Percentiles rank a stretch among this genome's conserved stretches.
Conservation (phyloP, 1,139 yeast species). For the Barnettozyma hawaiiensis region DNA sequence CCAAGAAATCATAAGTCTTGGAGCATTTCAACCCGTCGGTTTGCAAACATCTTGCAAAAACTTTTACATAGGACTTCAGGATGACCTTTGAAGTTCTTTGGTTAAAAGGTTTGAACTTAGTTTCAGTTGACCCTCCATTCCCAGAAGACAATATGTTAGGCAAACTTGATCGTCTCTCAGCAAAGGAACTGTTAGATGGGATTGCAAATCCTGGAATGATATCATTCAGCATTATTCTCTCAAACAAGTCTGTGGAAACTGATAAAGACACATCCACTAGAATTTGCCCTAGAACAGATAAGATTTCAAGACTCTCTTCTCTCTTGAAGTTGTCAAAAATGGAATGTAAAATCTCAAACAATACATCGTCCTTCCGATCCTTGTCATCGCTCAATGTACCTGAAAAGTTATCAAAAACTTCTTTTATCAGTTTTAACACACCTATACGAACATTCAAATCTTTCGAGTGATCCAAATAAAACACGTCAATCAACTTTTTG, state of each 20-base stretch:
- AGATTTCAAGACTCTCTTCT: conserved; percentile 31
- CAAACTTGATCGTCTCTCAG: conserved; percentile 24
- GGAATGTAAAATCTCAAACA: conserved; percentile 28
- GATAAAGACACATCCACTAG: conserved; percentile 29
- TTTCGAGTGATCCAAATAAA: conserved; percentile 35
- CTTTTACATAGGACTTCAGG: conserved; percentile 23
- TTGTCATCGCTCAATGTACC: conserved; percentile 15
- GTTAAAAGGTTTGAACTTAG: conserved; percentile 8
- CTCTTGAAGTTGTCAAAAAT: conserved; percentile 20
- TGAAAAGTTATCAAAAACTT: conserved; percentile 37
- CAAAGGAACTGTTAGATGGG: not conserved
- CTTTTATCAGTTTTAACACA: conserved; percentile 40
- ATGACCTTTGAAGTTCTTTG: conserved; percentile 17
- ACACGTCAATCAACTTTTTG: conserved; percentile 34
- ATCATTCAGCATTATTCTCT: conserved; percentile 21
- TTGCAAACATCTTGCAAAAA: conserved; percentile 22
- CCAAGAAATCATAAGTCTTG: conserved; percentile 28
- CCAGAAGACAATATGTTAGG: conserved; percentile 10
- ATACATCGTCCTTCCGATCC: conserved; percentile 25
- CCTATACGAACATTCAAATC: conserved; percentile 35
- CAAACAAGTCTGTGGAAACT: conserved; percentile 28
- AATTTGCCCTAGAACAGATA: conserved; percentile 33
- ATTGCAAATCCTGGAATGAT: conserved; percentile 21
- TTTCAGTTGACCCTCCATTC: not conserved
- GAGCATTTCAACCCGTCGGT: conserved; percentile 28